Conservation (phyloP, 768 basidiomycete species). For the Rickenella mellea region DNA sequence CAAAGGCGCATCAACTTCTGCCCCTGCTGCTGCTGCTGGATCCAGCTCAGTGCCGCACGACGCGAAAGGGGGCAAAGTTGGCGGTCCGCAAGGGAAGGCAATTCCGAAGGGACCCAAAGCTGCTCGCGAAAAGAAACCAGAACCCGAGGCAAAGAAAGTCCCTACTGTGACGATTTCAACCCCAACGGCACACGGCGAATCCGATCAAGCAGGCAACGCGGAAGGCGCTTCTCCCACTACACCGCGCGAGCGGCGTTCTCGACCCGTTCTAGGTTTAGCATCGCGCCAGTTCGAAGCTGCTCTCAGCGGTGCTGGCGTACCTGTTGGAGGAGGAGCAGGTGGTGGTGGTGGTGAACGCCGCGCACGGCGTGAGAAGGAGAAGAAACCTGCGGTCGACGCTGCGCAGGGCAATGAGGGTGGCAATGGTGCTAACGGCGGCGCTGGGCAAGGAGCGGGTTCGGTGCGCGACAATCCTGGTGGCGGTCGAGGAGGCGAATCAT, state of each 20-base stretch:
- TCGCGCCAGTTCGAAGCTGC: slow-evolving; percentile 69
- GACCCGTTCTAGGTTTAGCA: slow-evolving; percentile 54
- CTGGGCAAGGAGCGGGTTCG: background rate
- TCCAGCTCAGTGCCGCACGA: slow-evolving; percentile 1
- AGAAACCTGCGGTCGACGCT: slow-evolving; percentile 11
- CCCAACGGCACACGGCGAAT: background rate
- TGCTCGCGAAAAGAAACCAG: too few species aligned
- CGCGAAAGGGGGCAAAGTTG: background rate
- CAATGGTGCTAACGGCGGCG: background rate
- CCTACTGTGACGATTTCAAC: too few species aligned
- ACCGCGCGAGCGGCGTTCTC: slow-evolving; percentile 25
- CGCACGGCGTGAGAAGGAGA: slow-evolving; percentile 26
- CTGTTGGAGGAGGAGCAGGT: slow-evolving; percentile 16
- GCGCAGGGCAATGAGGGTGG: background rate
- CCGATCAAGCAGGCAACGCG: background rate
- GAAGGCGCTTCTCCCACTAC: slow-evolving; percentile 2
- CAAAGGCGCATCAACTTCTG: slow-evolving; percentile 11
- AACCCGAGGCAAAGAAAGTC: too few species aligned
- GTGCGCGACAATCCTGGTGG: too few species aligned
- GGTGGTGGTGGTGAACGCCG: slow-evolving; percentile 22
- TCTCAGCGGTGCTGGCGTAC: slow-evolving; percentile 50
- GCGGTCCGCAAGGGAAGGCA: too few species aligned
- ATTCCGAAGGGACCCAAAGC: too few species aligned
- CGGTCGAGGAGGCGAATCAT: too few species aligned
- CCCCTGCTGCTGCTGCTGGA: background rate